Base-by-base conservation (phyloP, 306 rosid genomes). In the Vigna hirtella region DNA sequence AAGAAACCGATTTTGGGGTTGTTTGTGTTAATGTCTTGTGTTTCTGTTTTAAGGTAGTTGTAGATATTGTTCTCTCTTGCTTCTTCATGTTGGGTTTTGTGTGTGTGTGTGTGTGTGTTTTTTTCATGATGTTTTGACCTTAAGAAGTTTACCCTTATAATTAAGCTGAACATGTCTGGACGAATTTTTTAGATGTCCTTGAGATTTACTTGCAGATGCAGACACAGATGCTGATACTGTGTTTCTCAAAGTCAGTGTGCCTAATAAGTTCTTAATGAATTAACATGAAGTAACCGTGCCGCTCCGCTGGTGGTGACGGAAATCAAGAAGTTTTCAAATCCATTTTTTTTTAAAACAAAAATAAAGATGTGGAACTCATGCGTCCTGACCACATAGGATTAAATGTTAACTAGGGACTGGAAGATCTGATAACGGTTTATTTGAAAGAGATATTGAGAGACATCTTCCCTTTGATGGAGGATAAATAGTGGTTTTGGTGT, bases 1-100 rank as follows among this genome's bases (percentile, higher is more conserved):
- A 64, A 58, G 67, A 77, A 48, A 57, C 82, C 34, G n/a, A 65
- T 52, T 76, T 65, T 79, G 84, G 43, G 84, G 32, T 26, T 83
- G 62, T 45, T 57, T 42, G 2, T 70, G 7, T 9, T 8, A 40
- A 11, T 70, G 17, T 24, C 30, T 24, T 36, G 5, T 72, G 26
- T 49, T 12, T 66, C 43, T 22, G 66, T 70, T 77, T 49, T 38
- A n/a, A 28, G 20, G 4, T 64, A 18, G 77, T 32, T 59, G 2
- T 50, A 18, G 58, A 30, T 69, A 28, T 57, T 72, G 53, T 40
- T 78, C 38, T 42, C 12, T 72, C 53, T 20, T 72, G 71, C 17
- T 71, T 47, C 66, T 26, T 61, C 49, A 50, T 30, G 56, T 43
- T 51, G 74, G 77, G 18, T 73, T 83, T 73, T 0, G 3, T 26